phyloP scores from a whole-genome alignment of 2,329 filamentous ascomycete genomes.

The Calonectria pseudoturangicola region DNA sequence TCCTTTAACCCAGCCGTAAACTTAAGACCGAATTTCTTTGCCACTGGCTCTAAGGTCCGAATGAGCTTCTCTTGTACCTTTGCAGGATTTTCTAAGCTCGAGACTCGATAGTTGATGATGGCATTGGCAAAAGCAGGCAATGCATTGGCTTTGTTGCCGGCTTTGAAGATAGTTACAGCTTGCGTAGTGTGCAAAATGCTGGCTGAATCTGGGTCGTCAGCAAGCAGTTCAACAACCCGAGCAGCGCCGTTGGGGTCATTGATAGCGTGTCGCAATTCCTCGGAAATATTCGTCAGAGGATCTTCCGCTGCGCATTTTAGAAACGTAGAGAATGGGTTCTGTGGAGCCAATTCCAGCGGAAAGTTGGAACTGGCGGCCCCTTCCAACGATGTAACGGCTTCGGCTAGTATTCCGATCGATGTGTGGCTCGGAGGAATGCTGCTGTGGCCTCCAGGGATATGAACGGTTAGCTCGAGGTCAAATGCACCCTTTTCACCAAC shows the following conservation, averaged over 20 bases:
- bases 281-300: not conserved
- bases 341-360: not conserved
- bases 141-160: slow-evolving; percentile 7
- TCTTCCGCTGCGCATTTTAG: slow-evolving; percentile 8
- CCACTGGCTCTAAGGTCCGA: not conserved
- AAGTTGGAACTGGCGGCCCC: slow-evolving; percentile 8
- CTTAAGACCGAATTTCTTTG: not conserved
- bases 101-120: slow-evolving; percentile 7
- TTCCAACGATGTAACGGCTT: not conserved
- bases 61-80: not conserved
- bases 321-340: slow-evolving; percentile 2
- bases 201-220: not conserved
- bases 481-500: slow-evolving; percentile 10
- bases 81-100: not conserved
- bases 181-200: slow-evolving; percentile 1
- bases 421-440: slow-evolving; percentile 12
- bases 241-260: not conserved
- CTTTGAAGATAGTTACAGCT: slow-evolving; percentile 5
- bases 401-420: slow-evolving; percentile 4
- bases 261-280: slow-evolving; percentile 1
- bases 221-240: not conserved
- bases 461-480: slow-evolving; percentile 3
- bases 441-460: slow-evolving; percentile 12
- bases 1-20: not conserved
- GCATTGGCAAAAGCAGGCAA: slow-evolving; percentile 3